Percentiles rank a stretch among this genome's conserved stretches.
Conservation (phyloP, 306 rosid genomes). For the Castanopsis chinensis region DNA sequence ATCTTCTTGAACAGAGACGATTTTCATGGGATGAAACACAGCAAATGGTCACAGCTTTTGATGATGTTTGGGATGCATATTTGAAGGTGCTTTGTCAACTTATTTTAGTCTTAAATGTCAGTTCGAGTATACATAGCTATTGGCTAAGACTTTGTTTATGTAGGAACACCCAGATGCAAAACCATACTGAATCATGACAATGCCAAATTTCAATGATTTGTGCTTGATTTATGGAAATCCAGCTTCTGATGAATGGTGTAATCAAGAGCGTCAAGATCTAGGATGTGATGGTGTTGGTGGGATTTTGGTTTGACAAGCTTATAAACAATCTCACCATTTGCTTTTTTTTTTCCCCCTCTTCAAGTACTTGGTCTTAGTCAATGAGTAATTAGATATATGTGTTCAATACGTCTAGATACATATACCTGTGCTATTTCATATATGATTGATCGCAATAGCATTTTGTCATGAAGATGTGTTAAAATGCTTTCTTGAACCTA, state of each 20-base stretch:
- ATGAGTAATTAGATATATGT: not conserved
- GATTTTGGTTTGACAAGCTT: slow-evolving; percentile 15
- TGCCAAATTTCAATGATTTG: slow-evolving; percentile 50
- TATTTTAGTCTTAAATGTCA: slow-evolving; percentile 12
- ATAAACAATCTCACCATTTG: not conserved
- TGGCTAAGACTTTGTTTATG: slow-evolving; percentile 26
- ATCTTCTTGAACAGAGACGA: slow-evolving; percentile 40
- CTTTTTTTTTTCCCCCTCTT: not conserved
- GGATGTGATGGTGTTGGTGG: slow-evolving; percentile 28
- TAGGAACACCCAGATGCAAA: slow-evolving; percentile 53
- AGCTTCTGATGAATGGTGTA: slow-evolving; percentile 18
- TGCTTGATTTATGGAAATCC: slow-evolving; percentile 56
- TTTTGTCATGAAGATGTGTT: not conserved
- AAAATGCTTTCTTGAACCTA: not conserved
- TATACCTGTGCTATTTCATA: not conserved
- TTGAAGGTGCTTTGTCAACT: slow-evolving; percentile 37
- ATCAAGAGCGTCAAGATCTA: slow-evolving; percentile 19
- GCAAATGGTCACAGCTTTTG: slow-evolving; percentile 41
- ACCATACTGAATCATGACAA: slow-evolving; percentile 30
- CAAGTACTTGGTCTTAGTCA: not conserved
- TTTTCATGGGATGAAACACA: slow-evolving; percentile 57
- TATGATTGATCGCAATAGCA: not conserved
- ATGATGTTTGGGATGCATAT: slow-evolving; percentile 55
- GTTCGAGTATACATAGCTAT: not conserved
- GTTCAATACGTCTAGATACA: not conserved